Base-by-base conservation (phyloP, 371 early-diverging fungal species). In the Mortierella sp. region DNA sequence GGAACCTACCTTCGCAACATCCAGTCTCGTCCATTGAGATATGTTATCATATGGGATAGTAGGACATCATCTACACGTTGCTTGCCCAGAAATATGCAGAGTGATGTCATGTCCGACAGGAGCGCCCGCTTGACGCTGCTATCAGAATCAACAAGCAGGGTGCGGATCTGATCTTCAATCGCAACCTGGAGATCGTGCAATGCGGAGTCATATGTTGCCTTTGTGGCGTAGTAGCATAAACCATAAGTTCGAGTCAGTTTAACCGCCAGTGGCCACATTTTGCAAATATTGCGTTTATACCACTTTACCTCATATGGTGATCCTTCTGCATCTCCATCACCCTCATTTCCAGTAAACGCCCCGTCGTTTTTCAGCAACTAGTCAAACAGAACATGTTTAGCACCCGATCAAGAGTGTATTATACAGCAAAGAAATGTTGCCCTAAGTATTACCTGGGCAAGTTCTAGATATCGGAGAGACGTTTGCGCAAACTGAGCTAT, bases 21-120 rank as follows among this genome's bases (percentile, higher is more conserved):
- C 97, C 96, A 96, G 69, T 97, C 97, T 33, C 90, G 88, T 60
- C 96, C 97, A 79, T 98, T 98, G 55, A 98, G 86, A 68, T 96
- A 98, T 0, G 97, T 98, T 68, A 98, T 97, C 89, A 96, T 94
- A 85, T 98, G 97, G 58, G 92, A 91, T 50, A 98, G 77, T 28
- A 96, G 75, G 19, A 96, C 88, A 86, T 97, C 96, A 71, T 92
- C 96, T 47, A 94, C 92, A 61, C 92, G 92, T 76, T 93, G 95
- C 50, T 92, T 81, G 41, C 96, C 95, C 83, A 97, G 93, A 71
- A 97, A 93, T 40, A 96, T 87, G 81, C 96, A 93, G 22, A 97
- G 83, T 40, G 92, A 88, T 19, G 95, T 86, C 82, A 97, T 92
- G 57, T 94, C 89, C 47, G 88, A 76, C 52, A 97, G 77, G 36